A percentile compares a stretch with the other conserved stretches of the same genome.
These are phyloP conservation scores for Phytophthora idaei DNA, from an alignment of 352 stramenopile species.

Conservation along the genomic window DNA sequence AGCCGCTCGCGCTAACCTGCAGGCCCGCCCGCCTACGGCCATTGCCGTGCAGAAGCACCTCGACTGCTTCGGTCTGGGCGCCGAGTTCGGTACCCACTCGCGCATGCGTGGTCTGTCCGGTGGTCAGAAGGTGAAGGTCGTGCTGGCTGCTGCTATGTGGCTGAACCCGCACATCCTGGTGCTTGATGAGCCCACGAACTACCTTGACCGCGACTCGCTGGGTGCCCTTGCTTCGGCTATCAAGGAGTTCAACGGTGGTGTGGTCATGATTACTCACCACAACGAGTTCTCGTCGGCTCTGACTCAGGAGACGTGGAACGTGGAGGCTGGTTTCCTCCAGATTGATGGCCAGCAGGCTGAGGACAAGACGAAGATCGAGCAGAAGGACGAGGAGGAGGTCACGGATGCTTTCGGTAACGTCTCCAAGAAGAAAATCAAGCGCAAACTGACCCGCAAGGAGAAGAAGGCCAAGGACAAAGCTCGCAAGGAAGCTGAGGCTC, in stretches of 20 bases:
- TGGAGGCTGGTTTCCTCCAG: conserved; percentile 85
- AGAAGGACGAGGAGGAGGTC: conserved; percentile 87
- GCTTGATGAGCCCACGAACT: conserved; percentile 96
- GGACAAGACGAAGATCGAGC: conserved; percentile 92
- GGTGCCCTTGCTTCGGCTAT: conserved; percentile 96
- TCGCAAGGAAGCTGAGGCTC: conserved; percentile 87
- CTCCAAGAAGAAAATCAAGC: conserved; percentile 88
- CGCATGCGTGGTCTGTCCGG: conserved; percentile 97
- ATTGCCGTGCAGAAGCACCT: conserved; percentile 97
- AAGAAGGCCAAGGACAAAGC: conserved; percentile 89
- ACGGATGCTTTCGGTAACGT: conserved; percentile 89
- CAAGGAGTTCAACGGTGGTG: conserved; percentile 96
- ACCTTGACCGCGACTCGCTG: conserved; percentile 96
- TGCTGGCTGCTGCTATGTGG: conserved; percentile 96
- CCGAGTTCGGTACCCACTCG: conserved; percentile 98
- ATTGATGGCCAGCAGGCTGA: conserved; percentile 87
- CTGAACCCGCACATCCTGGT: conserved; percentile 96
- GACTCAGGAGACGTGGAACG: conserved; percentile 95
- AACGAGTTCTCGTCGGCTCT: conserved; percentile 96
- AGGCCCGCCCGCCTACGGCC: conserved; percentile 94
- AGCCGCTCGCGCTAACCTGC: conserved; percentile 92
- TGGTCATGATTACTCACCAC: conserved; percentile 98
- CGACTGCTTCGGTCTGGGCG: conserved; percentile 95
- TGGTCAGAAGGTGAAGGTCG: conserved; percentile 99
- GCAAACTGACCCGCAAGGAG: conserved; percentile 91